Conservation (phyloP, 2,329 filamentous ascomycete genomes). For the Parastagonospora nodorum region DNA sequence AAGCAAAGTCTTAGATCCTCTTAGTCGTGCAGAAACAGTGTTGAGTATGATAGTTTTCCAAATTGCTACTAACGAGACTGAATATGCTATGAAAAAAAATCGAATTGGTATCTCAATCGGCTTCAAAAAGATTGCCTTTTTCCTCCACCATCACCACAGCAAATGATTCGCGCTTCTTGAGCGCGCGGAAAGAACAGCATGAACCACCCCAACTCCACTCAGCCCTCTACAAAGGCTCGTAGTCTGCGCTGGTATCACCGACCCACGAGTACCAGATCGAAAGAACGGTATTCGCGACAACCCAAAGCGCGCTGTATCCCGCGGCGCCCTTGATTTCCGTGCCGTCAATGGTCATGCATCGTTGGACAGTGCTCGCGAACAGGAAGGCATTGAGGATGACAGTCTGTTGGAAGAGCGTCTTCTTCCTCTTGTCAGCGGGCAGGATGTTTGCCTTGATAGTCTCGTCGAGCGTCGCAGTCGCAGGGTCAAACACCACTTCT, state of each 20-base stretch:
- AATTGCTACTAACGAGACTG: no score
- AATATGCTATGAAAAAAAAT: no score
- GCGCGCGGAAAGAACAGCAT: no score
- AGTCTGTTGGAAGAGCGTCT: constrained; percentile 62
- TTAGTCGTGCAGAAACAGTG: no score
- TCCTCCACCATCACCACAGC: no score
- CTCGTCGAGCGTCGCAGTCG: constrained; percentile 67
- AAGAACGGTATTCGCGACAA: constrained; percentile 64
- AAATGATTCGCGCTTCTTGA: no score
- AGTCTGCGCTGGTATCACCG: constrained; percentile 44
- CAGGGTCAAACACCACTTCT: constrained; percentile 65
- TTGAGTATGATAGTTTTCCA: no score
- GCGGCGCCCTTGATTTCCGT: constrained; percentile 72
- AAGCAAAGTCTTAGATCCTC: no score
- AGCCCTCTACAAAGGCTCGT: constrained; percentile 21
- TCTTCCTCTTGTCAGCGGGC: constrained; percentile 71
- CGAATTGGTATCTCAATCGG: no score
- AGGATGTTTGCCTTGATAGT: constrained; percentile 76
- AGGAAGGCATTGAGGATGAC: constrained; percentile 52
- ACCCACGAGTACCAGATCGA: constrained; percentile 63
- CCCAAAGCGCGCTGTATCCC: constrained; percentile 77
- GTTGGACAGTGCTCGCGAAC: constrained; percentile 64
- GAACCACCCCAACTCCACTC: no score
- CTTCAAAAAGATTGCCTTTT: no score
- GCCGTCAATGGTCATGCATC: constrained; percentile 71